Conservation (phyloP, 2,329 filamentous ascomycete species). For the Diaporthe ilicicola region DNA sequence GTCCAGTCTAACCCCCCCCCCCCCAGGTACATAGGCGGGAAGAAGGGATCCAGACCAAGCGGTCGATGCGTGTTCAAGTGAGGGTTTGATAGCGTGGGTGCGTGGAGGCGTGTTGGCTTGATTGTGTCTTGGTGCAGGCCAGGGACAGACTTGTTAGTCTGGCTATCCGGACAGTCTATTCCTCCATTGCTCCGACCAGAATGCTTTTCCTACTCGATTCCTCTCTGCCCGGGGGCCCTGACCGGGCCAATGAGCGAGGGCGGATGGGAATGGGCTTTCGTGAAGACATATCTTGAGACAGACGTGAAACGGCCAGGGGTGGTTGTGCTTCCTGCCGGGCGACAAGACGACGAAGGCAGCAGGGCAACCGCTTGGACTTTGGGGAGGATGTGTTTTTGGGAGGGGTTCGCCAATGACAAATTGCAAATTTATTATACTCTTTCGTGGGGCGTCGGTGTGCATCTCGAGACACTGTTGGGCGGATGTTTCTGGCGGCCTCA, state of each 20-base stretch:
- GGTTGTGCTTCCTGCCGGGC: background rate
- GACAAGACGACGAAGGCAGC: background rate
- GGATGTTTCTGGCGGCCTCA: slow-evolving; percentile 22
- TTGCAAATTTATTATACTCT: slow-evolving; percentile 7
- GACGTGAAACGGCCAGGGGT: slow-evolving; percentile 30
- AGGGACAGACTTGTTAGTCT: background rate
- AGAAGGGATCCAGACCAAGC: background rate
- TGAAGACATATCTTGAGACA: slow-evolving; percentile 30
- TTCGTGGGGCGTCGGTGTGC: background rate
- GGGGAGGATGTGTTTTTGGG: background rate
- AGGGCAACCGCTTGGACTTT: slow-evolving; percentile 23
- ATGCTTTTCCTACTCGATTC: background rate
- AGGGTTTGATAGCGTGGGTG: background rate
- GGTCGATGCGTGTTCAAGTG: background rate
- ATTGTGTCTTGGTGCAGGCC: background rate
- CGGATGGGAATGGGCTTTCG: background rate
- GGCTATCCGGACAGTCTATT: background rate
- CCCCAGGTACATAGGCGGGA: background rate
- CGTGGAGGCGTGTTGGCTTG: background rate
- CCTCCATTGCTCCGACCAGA: background rate
- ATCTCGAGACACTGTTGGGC: slow-evolving; percentile 10
- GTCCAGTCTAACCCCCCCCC: background rate
- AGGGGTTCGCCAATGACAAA: slow-evolving; percentile 25
- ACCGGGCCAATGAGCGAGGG: slow-evolving; percentile 2
- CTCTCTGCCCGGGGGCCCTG: background rate